These are phyloP conservation scores for Microbotryum violaceum DNA, from an alignment of 1,284 basidiomycete species.

Conservation along the genomic window DNA sequence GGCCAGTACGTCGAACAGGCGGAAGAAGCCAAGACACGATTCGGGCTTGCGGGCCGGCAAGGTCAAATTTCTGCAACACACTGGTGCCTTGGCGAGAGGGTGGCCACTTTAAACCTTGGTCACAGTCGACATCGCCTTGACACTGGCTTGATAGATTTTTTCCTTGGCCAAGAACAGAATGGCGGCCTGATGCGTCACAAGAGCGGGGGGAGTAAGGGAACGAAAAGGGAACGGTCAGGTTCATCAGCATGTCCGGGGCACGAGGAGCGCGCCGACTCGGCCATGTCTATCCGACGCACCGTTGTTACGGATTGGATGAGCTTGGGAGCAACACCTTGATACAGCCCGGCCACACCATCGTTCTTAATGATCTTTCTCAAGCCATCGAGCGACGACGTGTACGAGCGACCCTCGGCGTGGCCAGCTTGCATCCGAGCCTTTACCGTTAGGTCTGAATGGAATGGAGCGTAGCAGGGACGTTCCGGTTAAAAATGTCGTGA, in stretches of 20 bases:
- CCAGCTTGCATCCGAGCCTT: conserved; percentile 77
- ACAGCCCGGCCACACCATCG: conserved; percentile 72
- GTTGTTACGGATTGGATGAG: conserved; percentile 68
- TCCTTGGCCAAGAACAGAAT: conserved; percentile 36
- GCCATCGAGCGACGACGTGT: conserved; percentile 64
- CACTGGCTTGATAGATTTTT: conserved; percentile 25
- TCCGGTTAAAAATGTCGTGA: background rate
- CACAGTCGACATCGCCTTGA: conserved; percentile 8
- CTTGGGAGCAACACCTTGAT: conserved; percentile 78
- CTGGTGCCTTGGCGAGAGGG: too few species aligned
- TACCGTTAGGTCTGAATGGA: conserved; percentile 52
- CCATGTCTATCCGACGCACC: conserved; percentile 25
- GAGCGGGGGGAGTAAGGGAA: too few species aligned
- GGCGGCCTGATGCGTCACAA: conserved; percentile 19
- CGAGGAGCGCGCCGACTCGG: too few species aligned
- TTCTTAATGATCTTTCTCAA: conserved; percentile 47
- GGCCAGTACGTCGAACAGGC: too few species aligned
- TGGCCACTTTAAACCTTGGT: too few species aligned
- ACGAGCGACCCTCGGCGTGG: conserved; percentile 53
- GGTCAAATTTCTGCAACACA: too few species aligned
- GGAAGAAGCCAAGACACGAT: too few species aligned
- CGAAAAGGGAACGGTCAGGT: too few species aligned
- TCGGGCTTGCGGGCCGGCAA: too few species aligned
- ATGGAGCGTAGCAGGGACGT: conserved; percentile 3
- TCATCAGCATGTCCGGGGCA: too few species aligned